Percentiles rank a stretch among this genome's conserved stretches.
Conservation (phyloP, 768 basidiomycete genomes). For the Galerina marginata region DNA sequence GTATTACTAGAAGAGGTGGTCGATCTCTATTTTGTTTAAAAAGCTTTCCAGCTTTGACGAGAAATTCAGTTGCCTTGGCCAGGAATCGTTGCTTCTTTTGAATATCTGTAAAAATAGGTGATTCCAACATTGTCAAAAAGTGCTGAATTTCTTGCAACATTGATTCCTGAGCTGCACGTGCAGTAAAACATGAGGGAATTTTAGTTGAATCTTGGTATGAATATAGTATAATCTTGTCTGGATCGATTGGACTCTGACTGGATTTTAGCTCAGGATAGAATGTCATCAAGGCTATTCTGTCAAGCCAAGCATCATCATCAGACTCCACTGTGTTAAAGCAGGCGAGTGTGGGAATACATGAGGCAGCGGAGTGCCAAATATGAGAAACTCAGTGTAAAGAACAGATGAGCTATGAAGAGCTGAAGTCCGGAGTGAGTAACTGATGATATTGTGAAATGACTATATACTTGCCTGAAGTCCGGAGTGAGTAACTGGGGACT, state of each 20-base stretch:
- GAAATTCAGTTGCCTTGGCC: background rate
- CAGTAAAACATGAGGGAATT: background rate
- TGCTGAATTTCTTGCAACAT: background rate
- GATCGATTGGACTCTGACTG: background rate
- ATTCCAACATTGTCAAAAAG: slow-evolving; percentile 1
- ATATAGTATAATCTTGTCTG: no score
- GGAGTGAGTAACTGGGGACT: no score
- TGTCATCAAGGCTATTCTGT: slow-evolving; percentile 14
- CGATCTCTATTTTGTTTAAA: background rate
- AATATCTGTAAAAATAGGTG: background rate
- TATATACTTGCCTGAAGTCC: no score
- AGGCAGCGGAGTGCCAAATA: no score
- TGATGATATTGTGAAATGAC: no score
- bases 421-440: no score
- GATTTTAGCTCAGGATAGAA: background rate
- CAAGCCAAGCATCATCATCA: slow-evolving; percentile 34
- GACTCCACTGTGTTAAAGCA: slow-evolving; percentile 13
- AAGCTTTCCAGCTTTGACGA: background rate
- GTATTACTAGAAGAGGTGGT: background rate
- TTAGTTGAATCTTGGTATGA: background rate
- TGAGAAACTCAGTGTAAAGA: no score
- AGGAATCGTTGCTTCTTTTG: background rate
- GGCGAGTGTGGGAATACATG: no score
- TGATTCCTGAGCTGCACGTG: background rate
- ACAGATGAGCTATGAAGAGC: no score